phyloP scores from a whole-genome alignment of 106 monocot genomes.

The Allium fistulosum region DNA sequence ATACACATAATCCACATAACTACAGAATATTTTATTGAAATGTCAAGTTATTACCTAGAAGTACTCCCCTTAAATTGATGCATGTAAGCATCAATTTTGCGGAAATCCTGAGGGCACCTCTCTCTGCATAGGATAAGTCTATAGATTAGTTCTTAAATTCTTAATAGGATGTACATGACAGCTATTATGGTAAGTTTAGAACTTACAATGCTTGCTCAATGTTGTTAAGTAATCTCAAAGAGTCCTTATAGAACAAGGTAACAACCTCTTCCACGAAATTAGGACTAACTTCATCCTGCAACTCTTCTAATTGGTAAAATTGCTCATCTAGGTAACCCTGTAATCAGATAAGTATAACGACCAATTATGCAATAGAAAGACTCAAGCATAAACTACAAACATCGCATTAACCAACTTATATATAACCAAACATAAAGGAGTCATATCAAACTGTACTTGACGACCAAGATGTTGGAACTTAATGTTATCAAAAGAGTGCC shows the following conservation, averaged over 20 bases:
- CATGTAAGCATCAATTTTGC: slow-evolving; percentile 62
- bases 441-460: too few relatives aligned
- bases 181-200: too few relatives aligned
- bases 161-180: background rate
- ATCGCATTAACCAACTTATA: too few relatives aligned
- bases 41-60: slow-evolving; percentile 41
- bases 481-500: too few relatives aligned
- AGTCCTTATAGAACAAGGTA: slow-evolving; percentile 80
- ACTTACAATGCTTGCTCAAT: slow-evolving; percentile 84
- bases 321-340: slow-evolving; percentile 93
- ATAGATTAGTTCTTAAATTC: background rate
- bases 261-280: slow-evolving; percentile 96
- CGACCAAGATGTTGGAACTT: too few relatives aligned
- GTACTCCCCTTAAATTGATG: slow-evolving; percentile 77
- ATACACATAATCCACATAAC: too few relatives aligned
- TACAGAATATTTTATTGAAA: background rate
- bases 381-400: too few relatives aligned
- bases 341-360: background rate
- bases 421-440: too few relatives aligned
- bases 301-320: slow-evolving; percentile 77
- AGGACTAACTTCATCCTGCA: slow-evolving; percentile 89
- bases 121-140: slow-evolving; percentile 25
- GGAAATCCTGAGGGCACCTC: slow-evolving; percentile 54
- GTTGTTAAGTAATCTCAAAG: slow-evolving; percentile 48
- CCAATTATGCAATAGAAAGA: background rate